Conservation (phyloP, 1,284 basidiomycete genomes). For the Laetiporus sulphureus region DNA sequence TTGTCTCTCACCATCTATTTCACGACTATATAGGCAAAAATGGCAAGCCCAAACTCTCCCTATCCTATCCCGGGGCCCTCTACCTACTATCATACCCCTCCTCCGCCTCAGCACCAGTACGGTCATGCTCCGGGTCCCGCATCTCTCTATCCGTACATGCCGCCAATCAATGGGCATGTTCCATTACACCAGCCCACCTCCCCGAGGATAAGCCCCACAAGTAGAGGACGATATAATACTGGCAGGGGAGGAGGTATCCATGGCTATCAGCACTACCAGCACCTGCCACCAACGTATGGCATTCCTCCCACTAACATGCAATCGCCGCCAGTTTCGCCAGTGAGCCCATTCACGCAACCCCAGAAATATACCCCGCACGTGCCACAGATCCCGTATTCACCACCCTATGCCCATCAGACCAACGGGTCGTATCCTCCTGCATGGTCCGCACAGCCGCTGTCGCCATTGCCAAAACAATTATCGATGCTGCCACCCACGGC, state of each 20-base stretch:
- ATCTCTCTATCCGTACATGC: constrained; percentile 23
- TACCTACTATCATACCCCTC: constrained; percentile 24
- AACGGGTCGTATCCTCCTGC: constrained; percentile 22
- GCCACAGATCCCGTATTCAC: constrained; percentile 24
- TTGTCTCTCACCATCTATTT: too few relatives aligned
- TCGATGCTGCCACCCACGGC: constrained; percentile 27
- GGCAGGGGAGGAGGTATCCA: constrained; percentile 22
- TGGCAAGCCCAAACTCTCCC: constrained; percentile 28
- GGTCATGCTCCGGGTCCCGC: constrained; percentile 17
- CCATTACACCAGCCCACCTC: constrained; percentile 23
- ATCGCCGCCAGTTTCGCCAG: constrained; percentile 19
- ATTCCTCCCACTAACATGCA: constrained; percentile 18
- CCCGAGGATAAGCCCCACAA: constrained; percentile 19
- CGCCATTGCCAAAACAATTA: constrained; percentile 32
- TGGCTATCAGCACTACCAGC: constrained; percentile 20
- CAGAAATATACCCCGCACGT: constrained; percentile 25
- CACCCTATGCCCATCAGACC: constrained; percentile 23
- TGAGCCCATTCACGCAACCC: constrained; percentile 22
- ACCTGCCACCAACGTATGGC: constrained; percentile 18
- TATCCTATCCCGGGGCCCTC: constrained; percentile 28
- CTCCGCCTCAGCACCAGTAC: constrained; percentile 20
- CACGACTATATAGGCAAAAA: constrained; percentile 9
- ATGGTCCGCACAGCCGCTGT: constrained; percentile 24
- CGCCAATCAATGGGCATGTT: constrained; percentile 23
- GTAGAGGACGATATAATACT: constrained; percentile 22